A percentile compares a stretch with the other conserved stretches of the same genome.
phyloP scores from a whole-genome alignment of 1,284 basidiomycete genomes.

The Ganoderma lucidum region DNA sequence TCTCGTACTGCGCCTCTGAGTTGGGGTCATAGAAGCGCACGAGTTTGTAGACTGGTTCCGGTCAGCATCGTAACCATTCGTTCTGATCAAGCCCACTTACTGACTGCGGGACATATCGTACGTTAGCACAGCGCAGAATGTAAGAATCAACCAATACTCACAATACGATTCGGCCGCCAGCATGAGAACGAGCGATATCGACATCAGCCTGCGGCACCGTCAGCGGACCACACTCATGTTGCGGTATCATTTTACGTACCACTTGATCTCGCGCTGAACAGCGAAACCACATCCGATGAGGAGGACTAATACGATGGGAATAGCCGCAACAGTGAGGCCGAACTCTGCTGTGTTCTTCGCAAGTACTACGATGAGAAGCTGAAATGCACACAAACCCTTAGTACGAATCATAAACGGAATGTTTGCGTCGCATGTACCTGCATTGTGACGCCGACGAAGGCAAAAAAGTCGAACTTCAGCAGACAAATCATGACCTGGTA shows the following conservation, averaged over 20 bases:
- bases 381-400: neutral
- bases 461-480: conserved; percentile 89
- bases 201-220: conserved; percentile 65
- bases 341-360: conserved; percentile 72
- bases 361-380: conserved; percentile 62
- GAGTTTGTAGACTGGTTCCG: conserved; percentile 74
- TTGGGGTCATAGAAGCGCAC: conserved; percentile 76
- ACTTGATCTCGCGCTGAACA: conserved; percentile 81
- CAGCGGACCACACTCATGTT: neutral
- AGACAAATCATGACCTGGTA: conserved; percentile 88
- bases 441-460: conserved; percentile 85
- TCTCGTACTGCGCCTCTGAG: conserved; percentile 61
- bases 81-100: conserved; percentile 46
- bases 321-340: conserved; percentile 80
- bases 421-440: conserved; percentile 57
- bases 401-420: neutral
- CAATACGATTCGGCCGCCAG: conserved; percentile 77
- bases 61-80: conserved; percentile 4
- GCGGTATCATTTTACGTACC: conserved; percentile 48
- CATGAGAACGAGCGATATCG: conserved; percentile 73
- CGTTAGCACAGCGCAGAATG: neutral
- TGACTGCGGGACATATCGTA: conserved; percentile 48
- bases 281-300: conserved; percentile 74
- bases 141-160: conserved; percentile 46
- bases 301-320: conserved; percentile 78